Conservation (phyloP, 2,329 filamentous ascomycete species). For the Colletotrichum sp. region DNA sequence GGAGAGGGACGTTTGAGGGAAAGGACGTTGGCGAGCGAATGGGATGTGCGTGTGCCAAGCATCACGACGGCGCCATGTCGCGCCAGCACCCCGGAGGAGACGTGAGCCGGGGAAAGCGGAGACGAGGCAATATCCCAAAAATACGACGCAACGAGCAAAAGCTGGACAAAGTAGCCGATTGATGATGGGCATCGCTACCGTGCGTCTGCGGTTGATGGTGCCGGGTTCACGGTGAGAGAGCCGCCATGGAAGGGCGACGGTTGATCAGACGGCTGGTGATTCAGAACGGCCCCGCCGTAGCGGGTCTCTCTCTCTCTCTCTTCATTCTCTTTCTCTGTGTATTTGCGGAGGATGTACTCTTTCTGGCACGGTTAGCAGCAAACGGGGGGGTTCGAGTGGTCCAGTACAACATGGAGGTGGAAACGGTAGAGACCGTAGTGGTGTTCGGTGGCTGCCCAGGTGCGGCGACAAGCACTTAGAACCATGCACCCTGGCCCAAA, state of each 20-base stretch:
- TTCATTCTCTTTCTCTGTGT: neutral
- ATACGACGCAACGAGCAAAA: neutral
- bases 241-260: neutral
- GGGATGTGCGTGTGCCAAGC: constrained; percentile 5
- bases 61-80: constrained; percentile 16
- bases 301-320: neutral
- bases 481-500: neutral
- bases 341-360: neutral
- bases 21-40: neutral
- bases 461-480: neutral
- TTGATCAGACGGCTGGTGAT: constrained; percentile 19
- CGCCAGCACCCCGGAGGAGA: constrained; percentile 12
- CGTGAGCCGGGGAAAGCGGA: constrained; percentile 10
- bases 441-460: neutral
- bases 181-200: constrained; percentile 7
- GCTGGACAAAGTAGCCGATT: neutral
- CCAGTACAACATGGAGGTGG: neutral
- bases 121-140: constrained; percentile 1
- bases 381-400: neutral
- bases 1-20: neutral
- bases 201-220: constrained; percentile 12
- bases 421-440: neutral
- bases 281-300: constrained; percentile 13
- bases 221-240: neutral
- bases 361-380: neutral